Base-by-base conservation (phyloP, 2,329 filamentous ascomycete genomes). In the Ceratocystis eucalypticola region DNA sequence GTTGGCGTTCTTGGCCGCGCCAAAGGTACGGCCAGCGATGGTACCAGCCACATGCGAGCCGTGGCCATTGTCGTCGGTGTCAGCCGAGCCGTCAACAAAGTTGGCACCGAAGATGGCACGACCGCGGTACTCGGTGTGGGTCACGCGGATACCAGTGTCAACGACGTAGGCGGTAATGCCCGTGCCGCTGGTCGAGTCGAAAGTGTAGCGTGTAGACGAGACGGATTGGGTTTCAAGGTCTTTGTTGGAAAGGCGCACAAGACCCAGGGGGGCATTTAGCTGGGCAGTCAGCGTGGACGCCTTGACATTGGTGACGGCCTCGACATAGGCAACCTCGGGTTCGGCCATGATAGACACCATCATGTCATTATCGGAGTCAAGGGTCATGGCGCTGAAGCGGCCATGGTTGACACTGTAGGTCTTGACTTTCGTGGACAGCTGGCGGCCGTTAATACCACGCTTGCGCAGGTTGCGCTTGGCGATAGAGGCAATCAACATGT, bases 31-130 rank as follows among this genome's bases (percentile, higher is more conserved):
- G 44, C 83, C 82, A 25, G 77, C 85, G 55, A 86, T 81, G 17
- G 83, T 87, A 28, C 83, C 85, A 8, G 83, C 79, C 30, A 85
- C 83, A 75, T 87, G 85, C 66, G 78, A 84, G 50, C 85, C 85
- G 74, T 87, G 85, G 12, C 84, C 84, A 71, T 85, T 83, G 69
- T 81, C 77, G 65, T 86, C 83, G 3, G 77, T 77, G 71, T 84
- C 72, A n/a, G 37, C 2, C 48, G 74, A 72, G 64, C 71, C 70
- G 74, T 80, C 76, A 62, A 82, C 74, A 67, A 81, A 80, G 74
- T 84, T 84, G 71, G 76, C 79, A 20, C 74, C 82, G 67, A 80
- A 78, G 8, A 72, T 76, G 20, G 83, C 84, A 67, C 83, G 80
- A 62, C 80, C 81, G 72, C 80, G 76, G 69, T 82, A 85, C 72